Evolutionary conservation across 306 rosid species (phyloP), one percentile per base, ranked within the genome.

Genomic region (Lupinus albus): DNA sequence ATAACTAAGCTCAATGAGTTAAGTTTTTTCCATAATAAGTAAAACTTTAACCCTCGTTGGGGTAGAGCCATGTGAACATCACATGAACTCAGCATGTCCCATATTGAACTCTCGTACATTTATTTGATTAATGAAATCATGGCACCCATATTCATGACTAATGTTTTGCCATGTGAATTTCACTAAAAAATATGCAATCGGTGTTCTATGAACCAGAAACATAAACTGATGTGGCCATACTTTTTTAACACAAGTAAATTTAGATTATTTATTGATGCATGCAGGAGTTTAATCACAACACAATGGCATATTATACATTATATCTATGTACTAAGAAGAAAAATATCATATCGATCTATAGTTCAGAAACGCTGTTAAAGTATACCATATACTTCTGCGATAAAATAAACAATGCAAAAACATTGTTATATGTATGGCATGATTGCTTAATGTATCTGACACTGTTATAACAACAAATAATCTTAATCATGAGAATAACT

Each of bases 31-130:
- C 4, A 25, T n/a, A n/a, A n/a, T n/a, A n/a, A n/a, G n/a, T n/a
- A n/a, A n/a, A n/a, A n/a, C n/a, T n/a, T n/a, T n/a, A n/a, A n/a
- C n/a, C n/a, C n/a, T n/a, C n/a, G n/a, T n/a, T n/a, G n/a, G 70
- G 46, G 70, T 74, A 58, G 28, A 45, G 78, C 70, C 82, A 78
- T 66, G 78, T 66, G 78, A 58, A 52, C 36, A 65, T 67, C 79
- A 49, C 79, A 58, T 66, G 78, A 60, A 58, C 21, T 30, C 51
- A 10, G 51, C 51, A 18, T 17, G 18, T 33, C 45, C 6, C 16
- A 25, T 41, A 13, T 54, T 13, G 44, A 68, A 35, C 52, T 14
- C 52, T 41, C 51, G n/a, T 52, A 2, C 18, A 33, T 47, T 3
- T 44, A 12, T 12, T 12, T 46, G 30, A 17, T 55, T 3, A 1